Evolutionary conservation across 2,329 filamentous ascomycete genomes (phyloP), one percentile per base, ranked within the genome.

Genomic region (Periconia sp.): DNA sequence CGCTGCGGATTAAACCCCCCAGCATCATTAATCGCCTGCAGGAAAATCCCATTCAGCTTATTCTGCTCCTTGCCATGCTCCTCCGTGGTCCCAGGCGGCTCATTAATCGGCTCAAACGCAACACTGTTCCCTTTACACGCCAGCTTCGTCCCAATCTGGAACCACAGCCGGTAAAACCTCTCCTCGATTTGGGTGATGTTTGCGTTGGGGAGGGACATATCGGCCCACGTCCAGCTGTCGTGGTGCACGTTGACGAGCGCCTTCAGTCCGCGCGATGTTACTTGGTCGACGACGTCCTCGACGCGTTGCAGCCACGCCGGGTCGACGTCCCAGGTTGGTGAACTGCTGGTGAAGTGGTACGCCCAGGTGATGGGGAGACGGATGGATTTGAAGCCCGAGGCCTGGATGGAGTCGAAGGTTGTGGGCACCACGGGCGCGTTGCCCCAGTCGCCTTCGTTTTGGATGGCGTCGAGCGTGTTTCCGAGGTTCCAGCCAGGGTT

Each of bases 401-500:
- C 70, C 61, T 82, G 81, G 33, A 83, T 74, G 47, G 79, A 72
- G 42, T 81, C 74, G 52, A 86, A 83, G 0, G 81, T 84, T 1
- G 66, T 64, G 2, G 71, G 72, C 6, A 77, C 71, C 1, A 84
- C 81, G 0, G 79, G 76, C 0, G 78, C 74, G 52, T 85, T 85
- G 58, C 82, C 82, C 83, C 83, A 86, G 2, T 78, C 81, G 6
- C 81, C 82, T 63, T 86, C 84, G 46, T 78, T 73, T 6, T 82
- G 78, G 8, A 78, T 69, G 1, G 82, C 81, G 62, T 85, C 84
- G 30, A 86, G 75, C 0, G 82, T 84, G 52, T 86, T 86, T 10
- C 83, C 84, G 9, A 85, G 60, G 57, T 85, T 86, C 83, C 83
- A 86, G 8, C 83, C 83, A 0, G 82, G 73, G 46, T 81, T 81